These are phyloP conservation scores for Aspergillus ostianus DNA, from an alignment of 495 filamentous ascomycete genomes.

Conservation along the genomic window DNA sequence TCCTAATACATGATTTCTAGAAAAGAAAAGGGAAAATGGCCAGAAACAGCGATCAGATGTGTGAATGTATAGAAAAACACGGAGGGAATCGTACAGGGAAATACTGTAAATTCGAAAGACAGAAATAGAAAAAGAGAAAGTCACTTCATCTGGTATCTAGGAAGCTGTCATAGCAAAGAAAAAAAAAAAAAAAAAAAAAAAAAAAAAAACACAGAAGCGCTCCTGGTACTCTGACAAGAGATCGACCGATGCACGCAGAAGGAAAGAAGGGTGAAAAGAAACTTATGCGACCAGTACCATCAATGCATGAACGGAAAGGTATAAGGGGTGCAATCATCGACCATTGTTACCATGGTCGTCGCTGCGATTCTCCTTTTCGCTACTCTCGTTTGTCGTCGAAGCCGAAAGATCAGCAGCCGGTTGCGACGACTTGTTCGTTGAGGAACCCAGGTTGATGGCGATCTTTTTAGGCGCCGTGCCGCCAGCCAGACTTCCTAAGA, in stretches of 20 bases:
- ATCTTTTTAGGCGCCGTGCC: slow-evolving; percentile 48
- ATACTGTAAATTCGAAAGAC: slow-evolving; percentile 19
- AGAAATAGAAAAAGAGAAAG: slow-evolving; percentile 22
- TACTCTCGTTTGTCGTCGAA: slow-evolving; percentile 20
- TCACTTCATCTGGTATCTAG: slow-evolving; percentile 44
- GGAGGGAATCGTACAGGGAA: slow-evolving; percentile 31
- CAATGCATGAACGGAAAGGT: slow-evolving; percentile 15
- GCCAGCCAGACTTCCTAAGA: slow-evolving; percentile 22
- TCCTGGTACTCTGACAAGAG: slow-evolving; percentile 17
- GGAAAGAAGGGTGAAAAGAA: slow-evolving; percentile 1
- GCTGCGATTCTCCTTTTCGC: slow-evolving; percentile 41
- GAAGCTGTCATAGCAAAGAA: slow-evolving; percentile 19
- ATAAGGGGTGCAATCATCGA: slow-evolving; percentile 15
- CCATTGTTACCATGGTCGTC: slow-evolving; percentile 29
- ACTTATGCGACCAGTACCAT: slow-evolving; percentile 3
- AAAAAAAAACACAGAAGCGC: slow-evolving; percentile 20
- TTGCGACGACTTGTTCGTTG: slow-evolving; percentile 21
- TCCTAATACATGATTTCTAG: slow-evolving; percentile 14
- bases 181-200: slow-evolving; percentile 20
- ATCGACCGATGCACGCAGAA: slow-evolving; percentile 12
- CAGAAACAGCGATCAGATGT: slow-evolving; percentile 9
- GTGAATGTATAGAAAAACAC: slow-evolving; percentile 15
- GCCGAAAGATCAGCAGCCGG: slow-evolving; percentile 11
- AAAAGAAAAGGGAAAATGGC: slow-evolving; percentile 5
- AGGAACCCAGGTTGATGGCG: slow-evolving; percentile 45